Evolutionary conservation across 257 asterid genomes (phyloP).

Genomic region (Catharanthus roseus): DNA sequence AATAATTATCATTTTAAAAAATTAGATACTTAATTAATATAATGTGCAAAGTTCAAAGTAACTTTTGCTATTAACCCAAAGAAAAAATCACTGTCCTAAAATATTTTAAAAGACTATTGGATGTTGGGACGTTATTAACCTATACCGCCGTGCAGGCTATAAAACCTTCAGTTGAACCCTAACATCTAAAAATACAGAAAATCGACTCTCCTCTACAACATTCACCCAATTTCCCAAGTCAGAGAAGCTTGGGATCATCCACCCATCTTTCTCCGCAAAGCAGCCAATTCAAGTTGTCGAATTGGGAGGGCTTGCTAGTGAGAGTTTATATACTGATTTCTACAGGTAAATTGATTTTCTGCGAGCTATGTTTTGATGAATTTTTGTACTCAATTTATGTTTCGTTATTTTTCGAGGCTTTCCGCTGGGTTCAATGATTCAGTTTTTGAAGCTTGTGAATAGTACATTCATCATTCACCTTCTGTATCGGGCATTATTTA

Average conservation of each 20-base stretch:
- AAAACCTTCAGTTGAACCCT: neutral
- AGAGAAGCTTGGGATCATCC: slow-evolving; percentile 5
- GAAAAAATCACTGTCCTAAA: no score
- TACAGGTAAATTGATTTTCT: no score
- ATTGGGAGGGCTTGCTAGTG: neutral
- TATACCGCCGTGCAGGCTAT: neutral
- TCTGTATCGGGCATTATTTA: neutral
- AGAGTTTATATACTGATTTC: neutral
- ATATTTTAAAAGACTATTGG: no score
- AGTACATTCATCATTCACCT: neutral
- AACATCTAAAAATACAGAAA: neutral
- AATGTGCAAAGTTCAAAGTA: no score
- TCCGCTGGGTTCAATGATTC: neutral
- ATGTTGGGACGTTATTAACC: no score
- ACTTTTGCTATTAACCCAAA: no score
- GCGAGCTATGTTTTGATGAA: neutral
- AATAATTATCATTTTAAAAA: no score
- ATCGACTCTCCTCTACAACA: neutral
- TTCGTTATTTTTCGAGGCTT: neutral
- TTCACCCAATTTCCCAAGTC: neutral
- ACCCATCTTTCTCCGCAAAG: neutral
- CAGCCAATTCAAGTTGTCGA: no score
- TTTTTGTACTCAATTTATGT: no score
- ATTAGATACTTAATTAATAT: no score
- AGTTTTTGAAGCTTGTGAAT: neutral